These are phyloP conservation scores for Kazachstania psychrophila DNA, from an alignment of 805 yeast genomes.

Conservation along the genomic window DNA sequence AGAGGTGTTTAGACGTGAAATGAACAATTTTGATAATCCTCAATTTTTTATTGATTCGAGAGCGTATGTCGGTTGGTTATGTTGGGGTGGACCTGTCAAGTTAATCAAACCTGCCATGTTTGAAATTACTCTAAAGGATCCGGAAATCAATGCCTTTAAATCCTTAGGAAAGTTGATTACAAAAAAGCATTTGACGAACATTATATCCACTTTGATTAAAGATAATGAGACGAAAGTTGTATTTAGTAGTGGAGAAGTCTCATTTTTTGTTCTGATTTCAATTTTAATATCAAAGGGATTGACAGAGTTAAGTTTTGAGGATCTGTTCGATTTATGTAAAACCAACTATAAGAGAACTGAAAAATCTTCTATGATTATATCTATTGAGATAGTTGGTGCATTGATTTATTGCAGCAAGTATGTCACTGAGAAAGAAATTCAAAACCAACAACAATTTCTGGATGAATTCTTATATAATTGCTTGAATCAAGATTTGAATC, in stretches of 20 bases:
- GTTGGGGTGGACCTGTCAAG: slow-evolving; percentile 54
- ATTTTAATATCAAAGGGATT: slow-evolving; percentile 39
- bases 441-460: slow-evolving; percentile 39
- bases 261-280: slow-evolving; percentile 43
- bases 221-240: slow-evolving; percentile 62
- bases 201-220: slow-evolving; percentile 45
- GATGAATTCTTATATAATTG: slow-evolving; percentile 36
- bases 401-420: slow-evolving; percentile 41
- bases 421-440: slow-evolving; percentile 30
- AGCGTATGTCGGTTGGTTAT: slow-evolving; percentile 56
- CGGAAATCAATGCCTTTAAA: slow-evolving; percentile 37
- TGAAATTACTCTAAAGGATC: slow-evolving; percentile 28
- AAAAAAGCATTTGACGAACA: slow-evolving; percentile 48
- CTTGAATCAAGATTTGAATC: slow-evolving; percentile 53
- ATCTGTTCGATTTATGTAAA: slow-evolving; percentile 42
- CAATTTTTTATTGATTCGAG: slow-evolving; percentile 49
- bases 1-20: slow-evolving; percentile 40
- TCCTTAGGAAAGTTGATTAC: slow-evolving; percentile 39
- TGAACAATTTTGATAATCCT: slow-evolving; percentile 40
- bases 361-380: slow-evolving; percentile 64
- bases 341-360: slow-evolving; percentile 54
- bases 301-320: slow-evolving; percentile 36
- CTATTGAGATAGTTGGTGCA: slow-evolving; percentile 63
- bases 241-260: slow-evolving; percentile 58
- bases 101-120: slow-evolving; percentile 32